Evolutionary conservation across 495 filamentous ascomycete genomes (phyloP).

Genomic region (Geopyxis carbonaria): DNA sequence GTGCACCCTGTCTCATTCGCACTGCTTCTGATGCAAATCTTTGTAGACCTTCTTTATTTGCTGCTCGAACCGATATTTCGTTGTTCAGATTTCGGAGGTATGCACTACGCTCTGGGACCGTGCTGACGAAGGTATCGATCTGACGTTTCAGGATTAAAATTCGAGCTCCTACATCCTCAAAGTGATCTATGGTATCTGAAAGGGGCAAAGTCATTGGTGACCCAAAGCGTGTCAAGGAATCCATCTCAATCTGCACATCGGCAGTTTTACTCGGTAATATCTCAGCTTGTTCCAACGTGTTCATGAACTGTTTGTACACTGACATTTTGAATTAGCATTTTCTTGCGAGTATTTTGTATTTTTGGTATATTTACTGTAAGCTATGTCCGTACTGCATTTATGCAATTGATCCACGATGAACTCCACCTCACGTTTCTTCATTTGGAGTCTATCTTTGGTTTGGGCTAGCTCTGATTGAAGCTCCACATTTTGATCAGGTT

Average conservation of each 20-base stretch:
- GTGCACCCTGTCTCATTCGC: constrained; percentile 52
- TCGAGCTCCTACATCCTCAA: constrained; percentile 16
- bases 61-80: constrained; percentile 57
- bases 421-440: constrained; percentile 64
- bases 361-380: constrained; percentile 11
- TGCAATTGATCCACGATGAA: constrained; percentile 57
- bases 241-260: constrained; percentile 45
- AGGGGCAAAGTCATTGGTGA: constrained; percentile 30
- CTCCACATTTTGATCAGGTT: constrained; percentile 62
- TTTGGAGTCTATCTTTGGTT: constrained; percentile 59
- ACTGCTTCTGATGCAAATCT: constrained; percentile 62
- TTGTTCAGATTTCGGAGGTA: constrained; percentile 54
- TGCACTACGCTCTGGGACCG: constrained; percentile 50
- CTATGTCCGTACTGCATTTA: constrained; percentile 42
- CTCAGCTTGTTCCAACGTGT: constrained; percentile 33
- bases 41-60: constrained; percentile 47
- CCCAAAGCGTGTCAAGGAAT: constrained; percentile 35
- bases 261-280: constrained; percentile 45
- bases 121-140: constrained; percentile 38
- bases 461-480: constrained; percentile 52
- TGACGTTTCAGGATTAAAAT: constrained; percentile 36
- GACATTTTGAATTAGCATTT: constrained; percentile 35
- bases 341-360: neutral
- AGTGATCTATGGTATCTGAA: constrained; percentile 25
- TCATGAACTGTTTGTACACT: constrained; percentile 42